Evolutionary conservation across 1,284 basidiomycete genomes (phyloP), one percentile per base, ranked within the genome.

Genomic region (Ceratobasidium sp.): DNA sequence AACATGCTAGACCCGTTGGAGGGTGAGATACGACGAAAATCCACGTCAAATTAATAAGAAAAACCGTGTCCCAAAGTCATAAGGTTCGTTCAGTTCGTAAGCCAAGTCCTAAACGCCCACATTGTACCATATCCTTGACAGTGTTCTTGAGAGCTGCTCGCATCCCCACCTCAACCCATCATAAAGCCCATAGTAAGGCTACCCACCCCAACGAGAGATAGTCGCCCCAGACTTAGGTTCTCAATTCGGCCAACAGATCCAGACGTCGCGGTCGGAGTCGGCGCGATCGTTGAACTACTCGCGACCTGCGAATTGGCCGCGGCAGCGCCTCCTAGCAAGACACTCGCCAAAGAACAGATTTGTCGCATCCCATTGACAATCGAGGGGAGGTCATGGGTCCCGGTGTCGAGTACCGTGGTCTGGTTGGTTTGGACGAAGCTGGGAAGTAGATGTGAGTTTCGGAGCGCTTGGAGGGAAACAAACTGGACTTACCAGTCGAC

Each of bases 401-500:
- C 16, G 48, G 41, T 78, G 61, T 83, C 81, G n/a, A 89, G 81
- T 51, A 87, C 83, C 46, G 84, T 81, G 1, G 86, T 84, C 79
- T 90, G 89, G 74, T 87, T 87, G 0, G 89, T 90, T 77, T 84
- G 81, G 66, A 85, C 83, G 81, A 90, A 89, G 80, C 88, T 89
- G 48, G 37, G 37, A n/a, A 27, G 22, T n/a, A 43, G 43, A 49
- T 24, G 37, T 54, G 43, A 9, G 64, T 66, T 58, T 16, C 62
- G 27, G 41, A 37, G 31, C 5, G 8, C 14, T 19, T 37, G 14
- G n/a, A 27, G 37, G 24, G 19, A 37, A 34, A n/a, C 48, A 19
- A 43, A 71, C 31, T 24, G 29, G 41, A 56, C 84, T 61, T 76
- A 89, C 88, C 90, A 91, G 78, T 91, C 89, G 31, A 88, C 87